Base-by-base conservation (phyloP, 805 yeast species). In the Jamesozyma piceae region DNA sequence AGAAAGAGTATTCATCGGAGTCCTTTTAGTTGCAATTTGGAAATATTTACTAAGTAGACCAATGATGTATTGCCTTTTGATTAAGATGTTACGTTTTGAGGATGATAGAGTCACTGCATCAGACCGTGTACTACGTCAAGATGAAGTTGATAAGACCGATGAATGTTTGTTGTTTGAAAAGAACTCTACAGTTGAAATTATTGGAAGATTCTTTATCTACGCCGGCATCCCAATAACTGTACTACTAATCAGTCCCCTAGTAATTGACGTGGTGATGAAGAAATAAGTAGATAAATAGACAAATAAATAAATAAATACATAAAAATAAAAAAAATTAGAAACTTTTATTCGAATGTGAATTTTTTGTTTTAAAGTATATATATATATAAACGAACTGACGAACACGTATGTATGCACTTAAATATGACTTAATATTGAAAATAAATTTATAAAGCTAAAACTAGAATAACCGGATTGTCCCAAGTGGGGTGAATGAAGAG, bases 131-230 rank as follows among this genome's bases (percentile, higher is more conserved):
- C n/a, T 35, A 51, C 13, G 49, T 51, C 13, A 52, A 53, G 22
- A 50, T 48, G 29, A 50, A 47, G 14, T 35, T 49, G 2, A 54
- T 49, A 22, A 57, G 62, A 2, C 21, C 15, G 18, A 42, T 9
- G 54, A 54, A 42, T 52, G 59, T 41, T 75, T 73, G 14, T 82
- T 77, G 0, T 75, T 74, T 53, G 70, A 69, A 44, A 73, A 77
- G 2, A 71, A 89, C 38, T 80, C 81, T 51, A 88, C 79, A 43
- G 79, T 82, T 26, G 90, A 82, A 47, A 82, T 86, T 3, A 63
- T 85, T 27, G 88, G 92, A 9, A 72, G 95, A 53, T 66, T 84
- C 47, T 63, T 82, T 15, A 83, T 88, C 1, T 90, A 90, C 63
- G 80, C 84, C 1, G 97, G 97, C 0, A 77, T 90, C 24, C 73